These are phyloP conservation scores for Laburnicola sp. DNA, from an alignment of 2,329 filamentous ascomycete genomes.

Conservation along the genomic window DNA sequence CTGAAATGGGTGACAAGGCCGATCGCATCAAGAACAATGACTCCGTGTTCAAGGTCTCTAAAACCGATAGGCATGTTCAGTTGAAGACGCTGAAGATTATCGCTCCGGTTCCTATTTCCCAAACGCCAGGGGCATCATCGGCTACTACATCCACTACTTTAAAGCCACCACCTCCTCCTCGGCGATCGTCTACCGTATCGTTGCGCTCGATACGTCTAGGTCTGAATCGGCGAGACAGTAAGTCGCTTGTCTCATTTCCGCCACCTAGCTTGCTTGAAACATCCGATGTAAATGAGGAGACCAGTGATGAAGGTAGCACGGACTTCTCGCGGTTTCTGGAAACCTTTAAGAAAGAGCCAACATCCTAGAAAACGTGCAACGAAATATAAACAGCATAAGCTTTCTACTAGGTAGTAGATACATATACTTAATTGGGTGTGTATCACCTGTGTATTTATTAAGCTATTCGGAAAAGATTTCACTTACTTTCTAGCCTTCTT, in stretches of 20 bases:
- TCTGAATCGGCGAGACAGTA: background rate
- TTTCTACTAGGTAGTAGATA: too few species aligned
- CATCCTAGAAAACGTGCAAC: too few species aligned
- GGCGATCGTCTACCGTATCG: background rate
- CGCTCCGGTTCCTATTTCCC: background rate
- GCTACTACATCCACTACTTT: background rate
- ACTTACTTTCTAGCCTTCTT: too few species aligned
- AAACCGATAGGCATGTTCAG: background rate
- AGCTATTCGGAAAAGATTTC: too few species aligned
- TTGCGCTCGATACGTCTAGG: background rate
- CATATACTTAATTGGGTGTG: too few species aligned
- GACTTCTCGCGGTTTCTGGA: background rate
- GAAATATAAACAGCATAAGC: too few species aligned
- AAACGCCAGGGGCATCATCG: background rate
- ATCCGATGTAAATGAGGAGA: background rate
- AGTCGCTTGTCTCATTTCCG: background rate
- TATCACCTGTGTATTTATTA: too few species aligned
- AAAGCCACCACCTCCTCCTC: background rate
- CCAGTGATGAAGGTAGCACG: background rate
- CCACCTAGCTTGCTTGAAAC: background rate
- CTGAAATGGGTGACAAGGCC: background rate
- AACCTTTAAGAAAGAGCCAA: too few species aligned
- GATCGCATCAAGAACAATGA: conserved; percentile 1
- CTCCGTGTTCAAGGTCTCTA: background rate
- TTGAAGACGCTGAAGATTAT: background rate